These are phyloP conservation scores for Phytophthora fragariae DNA, from an alignment of 352 stramenopile genomes.

Conservation along the genomic window DNA sequence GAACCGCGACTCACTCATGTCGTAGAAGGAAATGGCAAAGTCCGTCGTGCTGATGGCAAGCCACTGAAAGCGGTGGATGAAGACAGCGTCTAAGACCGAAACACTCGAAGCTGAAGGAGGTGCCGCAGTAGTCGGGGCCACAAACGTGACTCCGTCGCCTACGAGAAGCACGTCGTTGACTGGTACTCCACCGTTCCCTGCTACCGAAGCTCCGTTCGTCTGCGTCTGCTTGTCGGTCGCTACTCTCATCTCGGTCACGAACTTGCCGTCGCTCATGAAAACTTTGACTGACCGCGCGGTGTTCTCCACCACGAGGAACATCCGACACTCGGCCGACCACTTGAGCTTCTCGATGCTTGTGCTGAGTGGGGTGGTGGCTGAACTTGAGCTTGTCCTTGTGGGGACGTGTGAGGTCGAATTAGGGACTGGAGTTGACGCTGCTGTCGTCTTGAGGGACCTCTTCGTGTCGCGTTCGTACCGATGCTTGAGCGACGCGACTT, in stretches of 20 bases:
- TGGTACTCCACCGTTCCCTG: conserved; percentile 7
- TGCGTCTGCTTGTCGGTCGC: conserved; percentile 32
- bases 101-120: conserved; percentile 37
- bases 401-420: neutral
- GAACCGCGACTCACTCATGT: conserved; percentile 61
- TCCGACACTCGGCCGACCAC: conserved; percentile 68
- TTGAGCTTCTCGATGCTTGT: conserved; percentile 71
- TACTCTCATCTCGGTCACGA: conserved; percentile 58
- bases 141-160: conserved; percentile 31
- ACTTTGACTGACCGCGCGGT: conserved; percentile 74
- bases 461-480: conserved; percentile 70
- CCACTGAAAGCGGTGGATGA: conserved; percentile 66
- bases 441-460: conserved; percentile 63
- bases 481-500: conserved; percentile 66
- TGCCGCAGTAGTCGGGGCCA: conserved; percentile 17
- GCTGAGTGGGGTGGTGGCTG: conserved; percentile 43
- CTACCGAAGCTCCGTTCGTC: neutral
- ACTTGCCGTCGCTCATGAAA: conserved; percentile 60
- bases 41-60: conserved; percentile 79
- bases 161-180: conserved; percentile 32
- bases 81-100: conserved; percentile 75
- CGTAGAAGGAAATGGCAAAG: conserved; percentile 87
- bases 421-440: neutral
- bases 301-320: conserved; percentile 75
- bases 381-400: conserved; percentile 16